A percentile compares a stretch with the other conserved stretches of the same genome.
These are phyloP conservation scores for Helicocarpus griseus DNA, from an alignment of 2,329 filamentous ascomycete genomes.

Conservation along the genomic window DNA sequence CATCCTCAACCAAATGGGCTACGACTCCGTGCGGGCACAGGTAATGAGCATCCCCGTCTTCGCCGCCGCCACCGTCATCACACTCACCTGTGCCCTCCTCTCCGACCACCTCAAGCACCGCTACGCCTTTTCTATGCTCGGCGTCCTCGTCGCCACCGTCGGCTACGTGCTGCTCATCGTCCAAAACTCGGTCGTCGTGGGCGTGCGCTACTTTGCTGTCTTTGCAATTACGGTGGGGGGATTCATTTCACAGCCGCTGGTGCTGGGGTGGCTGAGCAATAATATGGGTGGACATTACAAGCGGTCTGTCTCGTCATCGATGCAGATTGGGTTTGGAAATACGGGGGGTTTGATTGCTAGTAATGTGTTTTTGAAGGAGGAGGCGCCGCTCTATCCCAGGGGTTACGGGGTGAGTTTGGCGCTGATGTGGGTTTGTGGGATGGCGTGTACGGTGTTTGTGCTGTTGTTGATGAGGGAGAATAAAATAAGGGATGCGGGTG, in stretches of 20 bases:
- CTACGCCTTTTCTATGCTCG: slow-evolving; percentile 27
- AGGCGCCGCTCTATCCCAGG: slow-evolving; percentile 27
- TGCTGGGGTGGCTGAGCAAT: slow-evolving; percentile 58
- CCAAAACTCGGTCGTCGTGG: slow-evolving; percentile 16
- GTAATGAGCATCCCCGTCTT: slow-evolving; percentile 29
- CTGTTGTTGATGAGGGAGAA: slow-evolving; percentile 21
- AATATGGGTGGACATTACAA: slow-evolving; percentile 63
- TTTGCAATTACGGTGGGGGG: slow-evolving; percentile 19
- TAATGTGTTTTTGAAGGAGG: slow-evolving; percentile 30
- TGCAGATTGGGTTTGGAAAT: slow-evolving; percentile 59
- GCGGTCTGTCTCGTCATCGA: slow-evolving; percentile 54
- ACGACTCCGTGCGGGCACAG: slow-evolving; percentile 23
- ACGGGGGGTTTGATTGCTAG: slow-evolving; percentile 53
- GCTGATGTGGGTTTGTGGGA: slow-evolving; percentile 20
- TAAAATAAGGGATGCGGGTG: slow-evolving; percentile 18
- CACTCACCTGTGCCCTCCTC: slow-evolving; percentile 19
- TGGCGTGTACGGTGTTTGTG: slow-evolving; percentile 18
- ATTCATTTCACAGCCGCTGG: slow-evolving; percentile 48
- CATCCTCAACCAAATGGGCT: slow-evolving; percentile 26
- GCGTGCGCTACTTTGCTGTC: slow-evolving; percentile 21
- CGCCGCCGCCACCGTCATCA: slow-evolving; percentile 21
- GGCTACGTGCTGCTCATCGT: slow-evolving; percentile 27
- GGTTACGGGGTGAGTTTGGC: slow-evolving; percentile 29
- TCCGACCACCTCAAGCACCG: slow-evolving; percentile 24
- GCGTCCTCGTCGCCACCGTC: slow-evolving; percentile 23